These are phyloP conservation scores for Neocallimastix lanati DNA, from an alignment of 192 early-diverging fungal genomes.

Conservation along the genomic window DNA sequence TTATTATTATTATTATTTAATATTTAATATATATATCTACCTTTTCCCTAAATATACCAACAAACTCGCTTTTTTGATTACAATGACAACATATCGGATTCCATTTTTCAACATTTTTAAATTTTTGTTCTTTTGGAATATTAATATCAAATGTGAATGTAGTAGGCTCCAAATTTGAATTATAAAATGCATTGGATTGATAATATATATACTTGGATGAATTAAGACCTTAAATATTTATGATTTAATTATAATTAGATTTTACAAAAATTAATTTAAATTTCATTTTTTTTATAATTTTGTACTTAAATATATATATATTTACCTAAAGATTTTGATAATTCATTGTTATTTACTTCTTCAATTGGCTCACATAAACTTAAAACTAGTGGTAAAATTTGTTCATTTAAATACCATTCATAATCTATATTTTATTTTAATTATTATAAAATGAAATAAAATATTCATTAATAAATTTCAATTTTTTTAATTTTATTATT, in stretches of 20 bases:
- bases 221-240: constrained; percentile 3
- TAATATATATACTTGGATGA: background rate
- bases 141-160: constrained; percentile 68
- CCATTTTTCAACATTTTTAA: constrained; percentile 52
- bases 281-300: too few relatives aligned
- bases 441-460: too few relatives aligned
- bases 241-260: too few relatives aligned
- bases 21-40: too few relatives aligned
- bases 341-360: constrained; percentile 50
- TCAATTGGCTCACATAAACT: constrained; percentile 72
- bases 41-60: too few relatives aligned
- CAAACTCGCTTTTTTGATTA: constrained; percentile 19
- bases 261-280: too few relatives aligned
- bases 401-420: constrained; percentile 87
- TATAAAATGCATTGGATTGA: background rate
- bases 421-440: too few relatives aligned
- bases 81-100: constrained; percentile 40
- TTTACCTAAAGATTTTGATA: constrained; percentile 71
- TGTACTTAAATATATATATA: too few relatives aligned
- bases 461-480: too few relatives aligned
- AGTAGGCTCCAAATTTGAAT: background rate
- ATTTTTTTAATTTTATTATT: too few relatives aligned
- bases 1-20: too few relatives aligned
- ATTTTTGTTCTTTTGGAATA: constrained; percentile 52
- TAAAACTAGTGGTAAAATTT: constrained; percentile 71